phyloP scores from a whole-genome alignment of 169 alveolate genomes.

The Cryptosporidium sp. region DNA sequence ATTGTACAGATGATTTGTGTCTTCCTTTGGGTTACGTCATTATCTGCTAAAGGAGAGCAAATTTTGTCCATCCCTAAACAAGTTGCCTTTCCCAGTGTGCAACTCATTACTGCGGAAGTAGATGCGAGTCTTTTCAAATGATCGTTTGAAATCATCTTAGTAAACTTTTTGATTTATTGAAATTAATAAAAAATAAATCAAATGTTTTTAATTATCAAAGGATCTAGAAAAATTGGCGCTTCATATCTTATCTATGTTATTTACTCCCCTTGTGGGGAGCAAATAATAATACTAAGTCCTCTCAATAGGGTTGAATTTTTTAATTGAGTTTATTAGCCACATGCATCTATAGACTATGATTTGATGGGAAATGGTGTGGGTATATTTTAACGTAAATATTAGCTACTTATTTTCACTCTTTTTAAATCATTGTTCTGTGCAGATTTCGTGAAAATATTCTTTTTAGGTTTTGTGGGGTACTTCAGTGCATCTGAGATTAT shows the following conservation, averaged over 20 bases:
- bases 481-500: neutral
- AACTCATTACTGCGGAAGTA: slow-evolving; percentile 72
- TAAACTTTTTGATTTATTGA: neutral
- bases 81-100: slow-evolving; percentile 71
- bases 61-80: slow-evolving; percentile 71
- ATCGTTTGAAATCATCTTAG: slow-evolving; percentile 47
- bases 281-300: neutral
- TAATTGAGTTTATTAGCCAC: neutral
- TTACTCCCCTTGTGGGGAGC: slow-evolving; percentile 18
- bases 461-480: neutral
- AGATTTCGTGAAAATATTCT: neutral
- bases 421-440: neutral
- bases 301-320: neutral
- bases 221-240: slow-evolving; percentile 25
- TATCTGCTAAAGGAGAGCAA: slow-evolving; percentile 65
- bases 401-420: neutral
- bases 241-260: neutral
- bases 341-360: neutral
- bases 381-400: neutral
- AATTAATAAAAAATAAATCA: neutral
- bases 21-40: slow-evolving; percentile 81
- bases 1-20: slow-evolving; percentile 98
- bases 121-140: slow-evolving; percentile 64
- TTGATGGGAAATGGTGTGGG: neutral
- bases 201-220: neutral